phyloP scores from a whole-genome alignment of 169 alveolate species.

The Plasmodium knowlesi region DNA sequence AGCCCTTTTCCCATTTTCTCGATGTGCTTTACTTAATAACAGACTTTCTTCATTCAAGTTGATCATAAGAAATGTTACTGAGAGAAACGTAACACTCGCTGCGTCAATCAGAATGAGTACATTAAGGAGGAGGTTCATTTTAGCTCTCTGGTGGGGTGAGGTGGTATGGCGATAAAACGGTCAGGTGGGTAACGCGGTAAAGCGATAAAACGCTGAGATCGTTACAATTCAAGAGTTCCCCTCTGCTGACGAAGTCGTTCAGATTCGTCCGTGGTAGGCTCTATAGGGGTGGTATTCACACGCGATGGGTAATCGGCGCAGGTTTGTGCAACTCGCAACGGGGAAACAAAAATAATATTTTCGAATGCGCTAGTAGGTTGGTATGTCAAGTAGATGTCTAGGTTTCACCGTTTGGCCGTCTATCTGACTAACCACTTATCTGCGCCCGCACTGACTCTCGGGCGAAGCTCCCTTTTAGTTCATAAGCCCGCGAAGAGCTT shows the following conservation, averaged over 20 bases:
- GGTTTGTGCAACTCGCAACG: too few species aligned
- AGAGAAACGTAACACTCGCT: conserved; percentile 74
- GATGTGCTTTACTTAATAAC: conserved; percentile 37
- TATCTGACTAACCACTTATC: not conserved
- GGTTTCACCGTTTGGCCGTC: not conserved
- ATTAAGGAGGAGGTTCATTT: conserved; percentile 73
- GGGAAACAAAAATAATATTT: too few species aligned
- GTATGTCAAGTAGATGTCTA: not conserved
- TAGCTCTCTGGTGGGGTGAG: not conserved
- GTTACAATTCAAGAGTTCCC: not conserved
- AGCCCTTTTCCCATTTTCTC: conserved; percentile 75
- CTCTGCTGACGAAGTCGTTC: not conserved
- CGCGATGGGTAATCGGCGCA: not conserved
- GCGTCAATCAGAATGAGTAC: conserved; percentile 69
- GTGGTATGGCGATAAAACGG: not conserved
- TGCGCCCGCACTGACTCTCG: not conserved
- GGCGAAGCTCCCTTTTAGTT: not conserved
- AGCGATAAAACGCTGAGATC: too few species aligned
- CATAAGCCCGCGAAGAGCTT: conserved; percentile 76
- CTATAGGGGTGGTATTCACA: not conserved
- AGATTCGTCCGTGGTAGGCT: not conserved
- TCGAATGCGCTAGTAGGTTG: too few species aligned
- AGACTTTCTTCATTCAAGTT: conserved; percentile 66
- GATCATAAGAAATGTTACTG: conserved; percentile 70
- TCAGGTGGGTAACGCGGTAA: not conserved